Percentiles rank a stretch among this genome's conserved stretches.
These are phyloP conservation scores for Dothideomycetes sp. DNA, from an alignment of 2,329 filamentous ascomycete species.

Conservation along the genomic window DNA sequence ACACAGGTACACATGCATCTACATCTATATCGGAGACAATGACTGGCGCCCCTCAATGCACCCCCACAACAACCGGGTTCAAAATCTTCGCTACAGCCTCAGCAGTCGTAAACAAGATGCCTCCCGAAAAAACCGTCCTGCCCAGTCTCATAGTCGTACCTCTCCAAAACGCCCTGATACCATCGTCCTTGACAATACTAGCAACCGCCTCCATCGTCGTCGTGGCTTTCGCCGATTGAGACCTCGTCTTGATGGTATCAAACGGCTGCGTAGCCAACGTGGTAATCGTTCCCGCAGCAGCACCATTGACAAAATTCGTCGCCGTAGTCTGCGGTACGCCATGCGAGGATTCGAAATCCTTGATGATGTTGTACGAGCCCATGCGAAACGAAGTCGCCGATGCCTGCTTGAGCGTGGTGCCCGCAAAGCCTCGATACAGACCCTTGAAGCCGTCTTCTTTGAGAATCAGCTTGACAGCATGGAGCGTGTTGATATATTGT, in stretches of 20 bases:
- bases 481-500: conserved; percentile 38
- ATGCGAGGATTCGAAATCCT: conserved; percentile 42
- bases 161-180: conserved; percentile 52
- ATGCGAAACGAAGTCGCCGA: conserved; percentile 51
- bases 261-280: conserved; percentile 51
- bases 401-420: conserved; percentile 52
- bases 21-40: no score
- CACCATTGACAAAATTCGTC: conserved; percentile 52
- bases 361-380: conserved; percentile 53
- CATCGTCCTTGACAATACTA: conserved; percentile 45
- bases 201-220: conserved; percentile 46
- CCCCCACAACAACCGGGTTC: conserved; percentile 13
- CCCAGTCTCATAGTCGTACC: conserved; percentile 59
- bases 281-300: conserved; percentile 49
- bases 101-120: conserved; percentile 54
- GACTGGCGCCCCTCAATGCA: no score
- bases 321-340: conserved; percentile 39
- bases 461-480: conserved; percentile 40
- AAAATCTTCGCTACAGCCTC: conserved; percentile 44
- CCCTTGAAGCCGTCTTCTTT: conserved; percentile 41
- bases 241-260: conserved; percentile 53
- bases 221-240: conserved; percentile 48
- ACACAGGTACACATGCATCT: no score
- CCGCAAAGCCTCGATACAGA: conserved; percentile 48
- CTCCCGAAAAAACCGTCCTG: conserved; percentile 53